These are phyloP conservation scores for Salix brachista DNA, from an alignment of 345 rosid species.

Conservation along the genomic window DNA sequence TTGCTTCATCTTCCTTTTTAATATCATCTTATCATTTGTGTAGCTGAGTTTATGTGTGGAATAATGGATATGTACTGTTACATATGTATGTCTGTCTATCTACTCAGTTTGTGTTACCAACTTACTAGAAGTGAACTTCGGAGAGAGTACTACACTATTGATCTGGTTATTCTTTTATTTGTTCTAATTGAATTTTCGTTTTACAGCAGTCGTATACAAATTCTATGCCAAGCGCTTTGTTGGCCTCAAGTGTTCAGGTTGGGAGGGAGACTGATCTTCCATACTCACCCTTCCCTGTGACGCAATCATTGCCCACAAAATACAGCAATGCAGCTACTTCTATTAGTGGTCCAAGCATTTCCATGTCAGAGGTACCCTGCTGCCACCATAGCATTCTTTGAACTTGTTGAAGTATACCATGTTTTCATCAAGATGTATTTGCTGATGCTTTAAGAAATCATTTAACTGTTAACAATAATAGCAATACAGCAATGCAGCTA, in stretches of 20 bases:
- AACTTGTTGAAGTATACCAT: neutral
- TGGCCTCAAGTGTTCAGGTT: constrained; percentile 67
- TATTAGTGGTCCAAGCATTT: constrained; percentile 58
- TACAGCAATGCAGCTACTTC: constrained; percentile 62
- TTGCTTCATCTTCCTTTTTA: neutral
- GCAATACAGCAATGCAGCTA: constrained; percentile 49
- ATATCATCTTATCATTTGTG: neutral
- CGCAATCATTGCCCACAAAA: constrained; percentile 67
- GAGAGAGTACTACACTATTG: neutral
- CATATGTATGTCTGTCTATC: neutral
- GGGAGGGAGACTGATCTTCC: constrained; percentile 79
- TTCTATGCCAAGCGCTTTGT: constrained; percentile 64
- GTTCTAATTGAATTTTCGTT: neutral
- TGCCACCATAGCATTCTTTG: neutral
- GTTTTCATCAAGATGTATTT: neutral
- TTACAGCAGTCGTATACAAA: constrained; percentile 62
- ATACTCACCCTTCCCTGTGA: constrained; percentile 68
- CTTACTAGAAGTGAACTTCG: neutral
- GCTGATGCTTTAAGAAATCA: neutral
- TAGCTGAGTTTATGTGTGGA: neutral
- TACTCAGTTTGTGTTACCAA: neutral
- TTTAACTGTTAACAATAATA: neutral
- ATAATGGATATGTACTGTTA: neutral
- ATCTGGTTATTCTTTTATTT: constrained; percentile 7
- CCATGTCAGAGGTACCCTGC: constrained; percentile 69